Conservation (phyloP, 192 early-diverging fungal genomes). For the Pilobolus umbonatus region DNA sequence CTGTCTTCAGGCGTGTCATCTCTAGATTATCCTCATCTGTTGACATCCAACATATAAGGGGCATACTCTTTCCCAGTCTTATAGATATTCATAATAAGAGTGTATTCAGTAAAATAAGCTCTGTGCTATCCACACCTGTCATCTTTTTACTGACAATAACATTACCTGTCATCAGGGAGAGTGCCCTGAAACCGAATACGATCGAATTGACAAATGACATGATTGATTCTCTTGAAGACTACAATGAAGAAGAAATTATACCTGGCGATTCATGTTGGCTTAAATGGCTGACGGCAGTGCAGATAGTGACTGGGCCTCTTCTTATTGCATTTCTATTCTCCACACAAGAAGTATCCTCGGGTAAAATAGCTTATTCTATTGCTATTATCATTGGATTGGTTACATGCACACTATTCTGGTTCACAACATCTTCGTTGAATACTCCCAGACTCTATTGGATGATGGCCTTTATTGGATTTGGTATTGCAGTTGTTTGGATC, state of each 20-base stretch:
- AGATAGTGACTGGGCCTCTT: slow-evolving; percentile 51
- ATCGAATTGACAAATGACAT: slow-evolving; percentile 32
- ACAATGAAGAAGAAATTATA: slow-evolving; percentile 9
- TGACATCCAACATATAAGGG: too few relatives aligned
- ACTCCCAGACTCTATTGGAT: slow-evolving; percentile 44
- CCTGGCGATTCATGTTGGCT: slow-evolving; percentile 33
- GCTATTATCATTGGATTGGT: slow-evolving; percentile 29
- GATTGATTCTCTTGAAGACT: slow-evolving; percentile 12
- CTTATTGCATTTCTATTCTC: slow-evolving; percentile 43
- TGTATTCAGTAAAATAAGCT: slow-evolving; percentile 39
- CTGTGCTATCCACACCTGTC: slow-evolving; percentile 50
- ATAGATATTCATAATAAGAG: slow-evolving; percentile 47
- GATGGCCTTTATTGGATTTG: slow-evolving; percentile 67
- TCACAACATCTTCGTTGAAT: slow-evolving; percentile 31
- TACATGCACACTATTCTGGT: slow-evolving; percentile 21
- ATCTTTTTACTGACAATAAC: slow-evolving; percentile 51
- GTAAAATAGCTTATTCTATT: slow-evolving; percentile 24
- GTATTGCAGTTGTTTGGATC: slow-evolving; percentile 79
- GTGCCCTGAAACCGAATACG: slow-evolving; percentile 17
- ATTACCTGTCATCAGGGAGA: slow-evolving; percentile 57
- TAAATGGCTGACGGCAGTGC: slow-evolving; percentile 52
- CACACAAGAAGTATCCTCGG: slow-evolving; percentile 24
- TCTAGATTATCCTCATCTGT: too few relatives aligned
- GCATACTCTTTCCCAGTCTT: slow-evolving; percentile 61
- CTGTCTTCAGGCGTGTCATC: neutral